Conservation (phyloP, 495 filamentous ascomycete species). For the Lophiotrema nucula region DNA sequence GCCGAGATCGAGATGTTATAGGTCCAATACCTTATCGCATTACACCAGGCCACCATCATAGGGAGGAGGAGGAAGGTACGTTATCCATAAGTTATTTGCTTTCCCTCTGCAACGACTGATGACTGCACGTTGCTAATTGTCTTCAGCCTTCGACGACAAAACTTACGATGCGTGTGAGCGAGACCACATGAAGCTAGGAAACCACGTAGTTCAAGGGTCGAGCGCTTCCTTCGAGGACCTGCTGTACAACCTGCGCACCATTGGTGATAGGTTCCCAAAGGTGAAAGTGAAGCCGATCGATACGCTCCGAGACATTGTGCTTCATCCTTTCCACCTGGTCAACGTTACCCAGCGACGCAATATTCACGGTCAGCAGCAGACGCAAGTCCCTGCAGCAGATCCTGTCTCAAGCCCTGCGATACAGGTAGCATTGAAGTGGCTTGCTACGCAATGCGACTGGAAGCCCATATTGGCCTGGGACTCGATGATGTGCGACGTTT, state of each 20-base stretch:
- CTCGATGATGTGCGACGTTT: conserved; percentile 29
- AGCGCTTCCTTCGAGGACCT: conserved; percentile 25
- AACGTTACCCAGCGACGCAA: conserved; percentile 14
- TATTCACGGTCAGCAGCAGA: neutral
- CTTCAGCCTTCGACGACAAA: conserved; percentile 26
- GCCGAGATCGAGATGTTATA: conserved; percentile 21
- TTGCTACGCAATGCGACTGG: conserved; percentile 23
- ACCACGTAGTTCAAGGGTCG: conserved; percentile 22
- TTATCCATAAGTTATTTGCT: no score
- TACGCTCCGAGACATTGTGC: conserved; percentile 12
- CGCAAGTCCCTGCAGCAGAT: neutral
- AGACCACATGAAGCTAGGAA: conserved; percentile 27
- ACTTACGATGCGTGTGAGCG: conserved; percentile 22
- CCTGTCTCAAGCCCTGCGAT: conserved; percentile 14
- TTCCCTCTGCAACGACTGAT: no score
- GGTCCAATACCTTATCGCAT: conserved; percentile 22
- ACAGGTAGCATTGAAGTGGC: conserved; percentile 21
- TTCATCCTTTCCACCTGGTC: conserved; percentile 29
- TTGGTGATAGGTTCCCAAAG: conserved; percentile 10
- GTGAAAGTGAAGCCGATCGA: conserved; percentile 18
- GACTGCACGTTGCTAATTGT: no score
- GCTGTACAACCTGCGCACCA: conserved; percentile 14
- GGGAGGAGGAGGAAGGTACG: conserved; percentile 34
- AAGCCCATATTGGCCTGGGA: conserved; percentile 27
- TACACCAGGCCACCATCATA: conserved; percentile 22